These are phyloP conservation scores for Podaxis pistillaris DNA, from an alignment of 768 basidiomycete genomes.

Conservation along the genomic window DNA sequence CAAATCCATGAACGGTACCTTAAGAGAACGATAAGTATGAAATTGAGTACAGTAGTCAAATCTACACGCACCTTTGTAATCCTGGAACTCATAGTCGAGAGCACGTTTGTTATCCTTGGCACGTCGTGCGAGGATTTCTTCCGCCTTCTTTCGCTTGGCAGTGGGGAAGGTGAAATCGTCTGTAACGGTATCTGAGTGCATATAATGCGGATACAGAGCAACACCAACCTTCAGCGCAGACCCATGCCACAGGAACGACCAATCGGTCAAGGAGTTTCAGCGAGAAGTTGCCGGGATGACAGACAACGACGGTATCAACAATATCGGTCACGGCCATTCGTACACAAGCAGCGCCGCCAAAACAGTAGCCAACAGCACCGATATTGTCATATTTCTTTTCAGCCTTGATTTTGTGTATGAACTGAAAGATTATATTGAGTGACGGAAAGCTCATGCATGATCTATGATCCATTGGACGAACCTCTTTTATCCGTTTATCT, in stretches of 20 bases:
- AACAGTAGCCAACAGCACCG: conserved; percentile 45
- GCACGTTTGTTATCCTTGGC: conserved; percentile 31
- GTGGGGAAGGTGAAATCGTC: conserved; percentile 38
- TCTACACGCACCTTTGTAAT: conserved; percentile 37
- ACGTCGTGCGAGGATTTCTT: conserved; percentile 35
- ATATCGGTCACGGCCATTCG: conserved; percentile 34
- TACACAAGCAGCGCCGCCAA: conserved; percentile 37
- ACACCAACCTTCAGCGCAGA: conserved; percentile 39
- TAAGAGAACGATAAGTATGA: not conserved
- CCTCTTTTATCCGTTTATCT: conserved; percentile 25
- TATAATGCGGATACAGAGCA: not conserved
- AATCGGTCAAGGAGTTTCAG: conserved; percentile 34
- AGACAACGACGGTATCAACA: conserved; percentile 38
- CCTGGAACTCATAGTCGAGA: conserved; percentile 44
- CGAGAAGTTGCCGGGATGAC: conserved; percentile 37
- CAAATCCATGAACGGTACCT: conserved; percentile 50
- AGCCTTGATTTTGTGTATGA: conserved; percentile 30
- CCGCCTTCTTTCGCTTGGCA: conserved; percentile 28
- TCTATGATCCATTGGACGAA: conserved; percentile 9
- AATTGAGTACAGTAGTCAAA: not conserved
- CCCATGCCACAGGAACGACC: conserved; percentile 37
- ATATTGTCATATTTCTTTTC: conserved; percentile 39
- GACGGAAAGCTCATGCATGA: not conserved
- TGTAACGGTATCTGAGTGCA: conserved; percentile 15
- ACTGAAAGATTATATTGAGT: conserved; percentile 22